Evolutionary conservation across 257 asterid genomes (phyloP), one percentile per base, ranked within the genome.

Genomic region (Capsicum chinense): DNA sequence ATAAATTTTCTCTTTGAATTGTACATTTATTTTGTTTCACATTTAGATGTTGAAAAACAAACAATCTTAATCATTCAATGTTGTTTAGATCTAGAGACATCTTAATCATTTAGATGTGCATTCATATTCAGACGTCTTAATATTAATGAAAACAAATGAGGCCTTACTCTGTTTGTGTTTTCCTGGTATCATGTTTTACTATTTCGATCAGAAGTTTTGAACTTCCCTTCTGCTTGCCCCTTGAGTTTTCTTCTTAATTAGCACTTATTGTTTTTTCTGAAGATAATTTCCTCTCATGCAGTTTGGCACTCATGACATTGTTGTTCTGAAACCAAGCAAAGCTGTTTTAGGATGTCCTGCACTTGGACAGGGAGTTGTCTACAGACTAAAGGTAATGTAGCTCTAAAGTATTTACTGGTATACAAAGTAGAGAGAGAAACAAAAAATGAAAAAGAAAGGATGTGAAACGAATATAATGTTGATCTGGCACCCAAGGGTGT

Each of bases 321-420:
- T 96, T 85, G 94, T 92, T 83, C 64, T 96, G 91, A 96, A 90
- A 85, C 94, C 97, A 86, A 96, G 94, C 90, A 96, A 94, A 89
- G 97, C 98, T 81, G 99, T 94, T 87, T 88, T 91, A 73, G 93
- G 95, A 85, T 92, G 96, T 83, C 94, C 98, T 84, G 89, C 98
- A 59, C 98, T 94, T 44, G 99, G 98, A 82, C 98, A 96, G 90
- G 99, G 99, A 82, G 93, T 93, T 81, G 98, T 96, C 89, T 94
- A 93, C 90, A 90, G 98, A 67, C 88, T 96, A 88, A 96, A 93
- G 99, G 99, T 96, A 88, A 70, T 69, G 33, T 35, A 44, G 56
- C 81, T 44, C 33, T 69, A 56, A 66, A 33, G 71, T 79, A 82
- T 82, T 66, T 82, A 82, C 76, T 56, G 35, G 60, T 57, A 66